Evolutionary conservation across 176 grass and related monocot genomes (phyloP), one percentile per base, ranked within the genome.

Genomic region (Carex scoparia): DNA sequence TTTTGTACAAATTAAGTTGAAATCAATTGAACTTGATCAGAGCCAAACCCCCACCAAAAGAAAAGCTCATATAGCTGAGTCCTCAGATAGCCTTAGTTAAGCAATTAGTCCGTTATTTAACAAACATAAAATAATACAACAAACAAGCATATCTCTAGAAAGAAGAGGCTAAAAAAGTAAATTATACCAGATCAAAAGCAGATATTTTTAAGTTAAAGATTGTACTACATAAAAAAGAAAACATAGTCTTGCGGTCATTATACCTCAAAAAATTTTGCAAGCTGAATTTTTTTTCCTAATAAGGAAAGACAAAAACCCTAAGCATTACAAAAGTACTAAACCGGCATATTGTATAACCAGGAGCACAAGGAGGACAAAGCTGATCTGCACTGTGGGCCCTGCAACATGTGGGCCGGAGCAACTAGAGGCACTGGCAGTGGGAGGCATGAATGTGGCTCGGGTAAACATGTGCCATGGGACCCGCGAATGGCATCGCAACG

Each of bases 381-480:
- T 99, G 77, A 81, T 99, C 30, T 99, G 96, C 89, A 99, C 96
- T 16, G 88, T 99, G 35, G 96, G 96, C 0, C 96, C 96, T 1
- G 91, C 91, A 79, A 99, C 93, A 32, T 89, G 94, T 87, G 85
- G 70, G 32, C 11, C 89, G 13, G 90, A 83, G 13, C 90, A 99
- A 88, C 90, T 99, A n/a, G 91, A 99, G 88, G 93, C 91, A 71
- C 90, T 99, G 48, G 96, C 96, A n/a, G 93, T 92, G 2, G 93
- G 91, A 28, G 96, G 96, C 28, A 95, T 99, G 96, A 95, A 99
- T 61, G 96, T 95, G 1, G 96, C 91, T 1, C 57, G 96, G 6
- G 12, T 99, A 38, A 99, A 95, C 91, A 99, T 99, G 96, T 95
- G 96, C 93, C 96, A 99, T 65, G 96, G 93, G 0, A 92, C 88